Percentiles rank a stretch among this genome's conserved stretches.
phyloP scores from a whole-genome alignment of 164 flowering plant genomes.

The Annona cherimola region DNA sequence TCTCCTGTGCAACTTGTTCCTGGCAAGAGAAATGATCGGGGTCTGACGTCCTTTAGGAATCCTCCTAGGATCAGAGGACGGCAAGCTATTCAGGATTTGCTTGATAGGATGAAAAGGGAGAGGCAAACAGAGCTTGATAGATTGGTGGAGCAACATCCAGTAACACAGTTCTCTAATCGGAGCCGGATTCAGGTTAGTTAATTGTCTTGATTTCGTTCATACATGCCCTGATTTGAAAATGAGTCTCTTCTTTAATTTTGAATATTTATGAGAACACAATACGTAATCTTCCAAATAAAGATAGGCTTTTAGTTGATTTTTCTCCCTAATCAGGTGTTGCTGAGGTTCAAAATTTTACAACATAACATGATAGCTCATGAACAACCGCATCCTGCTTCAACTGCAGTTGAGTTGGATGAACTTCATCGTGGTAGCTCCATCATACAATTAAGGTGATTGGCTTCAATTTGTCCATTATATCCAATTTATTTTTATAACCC shows the following conservation, averaged over 20 bases:
- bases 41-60: slow-evolving; percentile 7
- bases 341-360: slow-evolving; percentile 48
- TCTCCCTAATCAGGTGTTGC: slow-evolving; percentile 43
- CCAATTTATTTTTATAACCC: too few species aligned
- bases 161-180: slow-evolving; percentile 60
- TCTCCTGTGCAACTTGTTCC: slow-evolving; percentile 3
- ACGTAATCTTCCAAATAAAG: background rate
- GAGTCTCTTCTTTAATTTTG: background rate
- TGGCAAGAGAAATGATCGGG: slow-evolving; percentile 19
- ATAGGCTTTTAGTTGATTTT: background rate
- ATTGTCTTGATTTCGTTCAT: background rate
- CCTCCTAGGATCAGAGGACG: slow-evolving; percentile 60
- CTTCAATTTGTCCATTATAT: background rate
- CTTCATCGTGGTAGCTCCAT: slow-evolving; percentile 26
- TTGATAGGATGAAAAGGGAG: slow-evolving; percentile 51
- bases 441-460: slow-evolving; percentile 33
- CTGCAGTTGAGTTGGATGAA: slow-evolving; percentile 21
- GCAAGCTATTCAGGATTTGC: slow-evolving; percentile 50
- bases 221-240: background rate
- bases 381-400: slow-evolving; percentile 14
- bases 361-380: slow-evolving; percentile 32
- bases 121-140: slow-evolving; percentile 48
- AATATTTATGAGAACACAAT: background rate
- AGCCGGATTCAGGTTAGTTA: slow-evolving; percentile 70
- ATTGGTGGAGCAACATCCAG: slow-evolving; percentile 43